A percentile compares a stretch with the other conserved stretches of the same genome.
Conservation (phyloP, 2,329 filamentous ascomycete genomes). For the Grosmannia clavigera region DNA sequence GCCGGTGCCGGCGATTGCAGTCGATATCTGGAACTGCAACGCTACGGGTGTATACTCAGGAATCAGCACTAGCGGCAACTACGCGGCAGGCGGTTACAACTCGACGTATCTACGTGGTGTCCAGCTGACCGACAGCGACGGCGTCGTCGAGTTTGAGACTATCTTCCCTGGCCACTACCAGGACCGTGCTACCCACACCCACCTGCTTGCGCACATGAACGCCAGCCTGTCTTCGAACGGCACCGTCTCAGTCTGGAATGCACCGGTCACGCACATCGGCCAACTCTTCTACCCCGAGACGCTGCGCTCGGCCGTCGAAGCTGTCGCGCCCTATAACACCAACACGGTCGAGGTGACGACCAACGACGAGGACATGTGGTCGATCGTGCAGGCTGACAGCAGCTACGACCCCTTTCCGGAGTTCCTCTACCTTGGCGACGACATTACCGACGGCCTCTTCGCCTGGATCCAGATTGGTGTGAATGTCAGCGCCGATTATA, state of each 20-base stretch:
- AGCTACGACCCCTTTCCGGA: constrained; percentile 35
- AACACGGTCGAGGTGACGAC: constrained; percentile 28
- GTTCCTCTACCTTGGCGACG: constrained; percentile 42
- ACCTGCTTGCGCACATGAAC: constrained; percentile 16
- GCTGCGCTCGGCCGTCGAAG: constrained; percentile 36
- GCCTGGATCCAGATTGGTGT: constrained; percentile 39
- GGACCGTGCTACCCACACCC: constrained; percentile 25
- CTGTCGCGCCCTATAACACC: constrained; percentile 28
- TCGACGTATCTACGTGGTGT: constrained; percentile 31
- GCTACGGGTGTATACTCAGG: constrained; percentile 19
- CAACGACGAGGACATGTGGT: constrained; percentile 30
- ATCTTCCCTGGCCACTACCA: constrained; percentile 33
- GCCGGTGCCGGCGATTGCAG: constrained; percentile 31
- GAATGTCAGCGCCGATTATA: constrained; percentile 24
- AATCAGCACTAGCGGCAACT: constrained; percentile 18
- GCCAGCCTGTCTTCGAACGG: constrained; percentile 31
- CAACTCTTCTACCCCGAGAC: constrained; percentile 49
- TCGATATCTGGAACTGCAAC: constrained; percentile 39
- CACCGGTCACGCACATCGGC: constrained; percentile 37
- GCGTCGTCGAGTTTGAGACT: constrained; percentile 28
- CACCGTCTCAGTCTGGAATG: constrained; percentile 34
- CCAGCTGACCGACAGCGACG: constrained; percentile 27
- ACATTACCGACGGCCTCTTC: constrained; percentile 33
- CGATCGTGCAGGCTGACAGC: constrained; percentile 27
- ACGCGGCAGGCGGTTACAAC: constrained; percentile 21